A percentile compares a stretch with the other conserved stretches of the same genome.
Conservation (phyloP, 2,329 filamentous ascomycete genomes). For the Aspergillus tubingensis region DNA sequence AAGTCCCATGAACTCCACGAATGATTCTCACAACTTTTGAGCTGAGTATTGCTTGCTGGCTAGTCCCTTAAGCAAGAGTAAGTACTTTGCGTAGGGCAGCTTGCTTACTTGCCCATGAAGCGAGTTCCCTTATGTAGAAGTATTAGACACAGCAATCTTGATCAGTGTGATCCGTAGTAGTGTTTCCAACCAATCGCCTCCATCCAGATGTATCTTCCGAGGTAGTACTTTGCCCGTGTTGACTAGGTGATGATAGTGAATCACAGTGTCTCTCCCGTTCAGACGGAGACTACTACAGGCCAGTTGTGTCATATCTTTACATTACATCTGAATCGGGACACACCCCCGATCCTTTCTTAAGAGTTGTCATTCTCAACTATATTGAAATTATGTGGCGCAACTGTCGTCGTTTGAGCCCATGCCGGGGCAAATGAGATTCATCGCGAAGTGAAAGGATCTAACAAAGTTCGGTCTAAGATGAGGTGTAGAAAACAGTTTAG, state of each 20-base stretch:
- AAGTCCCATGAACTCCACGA: background rate
- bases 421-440: background rate
- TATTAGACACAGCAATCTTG: too few relatives aligned
- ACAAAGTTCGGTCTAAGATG: constrained; percentile 11
- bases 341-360: background rate
- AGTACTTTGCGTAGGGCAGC: background rate
- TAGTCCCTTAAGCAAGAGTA: background rate
- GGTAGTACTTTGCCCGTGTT: background rate
- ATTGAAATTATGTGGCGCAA: constrained; percentile 5
- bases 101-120: background rate
- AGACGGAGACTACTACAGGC: background rate
- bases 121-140: too few relatives aligned
- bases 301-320: background rate
- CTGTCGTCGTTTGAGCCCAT: background rate
- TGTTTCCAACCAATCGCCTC: background rate
- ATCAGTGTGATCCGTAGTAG: background rate
- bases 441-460: background rate
- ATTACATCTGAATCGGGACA: background rate
- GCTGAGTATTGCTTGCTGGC: background rate
- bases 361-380: background rate
- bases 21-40: background rate
- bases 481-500: constrained; percentile 4
- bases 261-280: background rate
- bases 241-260: background rate
- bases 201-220: background rate